Base-by-base conservation (phyloP, 768 basidiomycete genomes). In the Boletus barrowsii region DNA sequence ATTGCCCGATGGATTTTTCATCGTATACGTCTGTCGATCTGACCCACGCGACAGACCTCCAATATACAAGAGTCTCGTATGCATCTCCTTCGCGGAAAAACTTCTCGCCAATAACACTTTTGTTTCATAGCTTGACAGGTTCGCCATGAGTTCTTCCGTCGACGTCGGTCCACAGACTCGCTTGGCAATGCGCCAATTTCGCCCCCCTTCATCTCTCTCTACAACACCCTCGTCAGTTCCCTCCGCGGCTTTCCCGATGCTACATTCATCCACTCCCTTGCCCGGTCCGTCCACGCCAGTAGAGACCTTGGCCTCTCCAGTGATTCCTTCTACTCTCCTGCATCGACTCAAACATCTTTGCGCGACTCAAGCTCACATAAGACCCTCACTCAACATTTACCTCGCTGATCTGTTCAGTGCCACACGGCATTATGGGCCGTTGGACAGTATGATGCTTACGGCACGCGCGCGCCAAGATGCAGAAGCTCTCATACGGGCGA, bases 371-470 rank as follows among this genome's bases (percentile, higher is more conserved):
- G 76, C 80, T 3, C 70, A 74, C 53, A 71, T 88, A 30, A 74
- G 84, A 10, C 74, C 81, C 1, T 67, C 69, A 3, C 75, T 92
- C 9, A 70, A 71, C 8, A 70, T 84, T n/a, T 92, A 91, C 62
- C 73, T 88, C 8, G 77, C 83, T 10, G 88, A 91, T 64, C 73
- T 91, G 11, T 86, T 92, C 56, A 78, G 84, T 26, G 89, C 90
- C 4, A 79, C 84, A 22, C 81, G 90, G 8, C 87, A 91, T 61
- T 83, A 86, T 62, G 79, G 82, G 0, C 76, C 79, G 45, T 71
- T 93, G 17, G 90, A 92, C 55, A 86, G 79, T 15, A 83, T 79
- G 57, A 72, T 90, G 51, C 75, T 93, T 22, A 88, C 83, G 2
- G 77, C 76, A 18, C 78, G 77, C 35, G 79, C 86, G 0, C 77